Base-by-base conservation (phyloP, 192 early-diverging fungal genomes). In the Cetraspora pellucida region DNA sequence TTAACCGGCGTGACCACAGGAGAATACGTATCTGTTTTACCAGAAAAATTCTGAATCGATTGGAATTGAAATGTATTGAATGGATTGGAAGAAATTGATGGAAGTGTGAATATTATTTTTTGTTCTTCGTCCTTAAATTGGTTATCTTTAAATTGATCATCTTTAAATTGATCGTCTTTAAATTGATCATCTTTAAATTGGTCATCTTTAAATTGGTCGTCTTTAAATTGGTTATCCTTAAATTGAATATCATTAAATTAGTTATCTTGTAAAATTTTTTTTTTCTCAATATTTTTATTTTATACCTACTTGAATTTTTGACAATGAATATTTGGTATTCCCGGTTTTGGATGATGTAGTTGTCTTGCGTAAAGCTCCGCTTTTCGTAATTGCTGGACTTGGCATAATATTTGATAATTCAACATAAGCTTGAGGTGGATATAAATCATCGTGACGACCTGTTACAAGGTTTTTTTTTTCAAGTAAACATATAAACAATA, bases 381-480 rank as follows among this genome's bases (percentile, higher is more conserved):
- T 44, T 14, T 45, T 21, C 16, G 14, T 44, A 16, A 74, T 25
- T 44, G 28, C n/a, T 43, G 31, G 3, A 13, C 72, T 59, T 74
- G 72, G 55, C 13, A 60, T 31, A 60, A 74, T 74, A 10, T 46
- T 47, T 1, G 37, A 31, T 23, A 74, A 25, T 74, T 74, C 58
- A 25, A 74, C 37, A 60, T 74, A 74, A 14, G 72, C 72, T 23
- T n/a, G 9, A 43, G 72, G 72, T 28, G 57, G 23, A 47, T 59
- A 60, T 10, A 74, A 57, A 52, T 58, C 16, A 10, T 74, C 58
- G 16, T 57, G 50, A 37, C 16, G 9, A 2, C 31, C 70, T 72
- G 13, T 23, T n/a, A 43, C 43, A 43, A 49, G 50, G 9, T 25
- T 37, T 10, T 31, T 30, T 27, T 23, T 17, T 46, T n/a, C 21